These are phyloP conservation scores for Claviceps sp. DNA, from an alignment of 2,329 filamentous ascomycete genomes.

Conservation along the genomic window DNA sequence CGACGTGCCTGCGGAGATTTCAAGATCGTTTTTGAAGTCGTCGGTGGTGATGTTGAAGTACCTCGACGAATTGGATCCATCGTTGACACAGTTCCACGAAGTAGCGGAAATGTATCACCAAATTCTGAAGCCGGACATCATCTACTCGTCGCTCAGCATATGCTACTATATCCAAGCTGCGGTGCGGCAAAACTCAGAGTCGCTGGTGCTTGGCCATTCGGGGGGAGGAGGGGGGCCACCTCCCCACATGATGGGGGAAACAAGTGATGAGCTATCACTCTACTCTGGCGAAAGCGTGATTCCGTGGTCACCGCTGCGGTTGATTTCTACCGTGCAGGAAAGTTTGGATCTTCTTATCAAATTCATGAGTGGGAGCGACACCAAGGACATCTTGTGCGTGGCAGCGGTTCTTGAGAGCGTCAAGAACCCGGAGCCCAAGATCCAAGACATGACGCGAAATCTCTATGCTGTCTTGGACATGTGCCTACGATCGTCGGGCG, in stretches of 20 bases:
- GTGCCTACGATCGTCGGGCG: conserved; percentile 29
- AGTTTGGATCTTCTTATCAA: conserved; percentile 31
- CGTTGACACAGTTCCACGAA: conserved; percentile 30
- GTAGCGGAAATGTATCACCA: conserved; percentile 39
- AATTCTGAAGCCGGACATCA: conserved; percentile 38
- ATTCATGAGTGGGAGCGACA: conserved; percentile 34
- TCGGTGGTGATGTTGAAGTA: conserved; percentile 43
- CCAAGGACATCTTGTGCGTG: conserved; percentile 37
- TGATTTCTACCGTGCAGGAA: conserved; percentile 32
- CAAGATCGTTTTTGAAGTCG: conserved; percentile 37
- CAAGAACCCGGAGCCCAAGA: conserved; percentile 25
- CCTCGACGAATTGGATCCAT: conserved; percentile 38
- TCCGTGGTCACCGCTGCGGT: conserved; percentile 28
- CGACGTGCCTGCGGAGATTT: conserved; percentile 37
- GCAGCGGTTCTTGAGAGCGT: conserved; percentile 34
- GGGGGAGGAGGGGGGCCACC: conserved; percentile 9
- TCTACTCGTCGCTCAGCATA: conserved; percentile 40
- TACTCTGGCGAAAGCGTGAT: conserved; percentile 22
- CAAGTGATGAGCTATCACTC: conserved; percentile 12
- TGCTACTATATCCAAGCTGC: conserved; percentile 38
- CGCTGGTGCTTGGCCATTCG: conserved; percentile 16
- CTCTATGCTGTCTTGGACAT: conserved; percentile 30
- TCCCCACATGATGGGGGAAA: conserved; percentile 15
- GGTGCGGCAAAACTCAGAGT: conserved; percentile 17
- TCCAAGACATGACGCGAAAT: conserved; percentile 27